A percentile compares a stretch with the other conserved stretches of the same genome.
phyloP scores from a whole-genome alignment of 176 grass and related monocot species.

The barley (Hordeum vulgare) region DNA sequence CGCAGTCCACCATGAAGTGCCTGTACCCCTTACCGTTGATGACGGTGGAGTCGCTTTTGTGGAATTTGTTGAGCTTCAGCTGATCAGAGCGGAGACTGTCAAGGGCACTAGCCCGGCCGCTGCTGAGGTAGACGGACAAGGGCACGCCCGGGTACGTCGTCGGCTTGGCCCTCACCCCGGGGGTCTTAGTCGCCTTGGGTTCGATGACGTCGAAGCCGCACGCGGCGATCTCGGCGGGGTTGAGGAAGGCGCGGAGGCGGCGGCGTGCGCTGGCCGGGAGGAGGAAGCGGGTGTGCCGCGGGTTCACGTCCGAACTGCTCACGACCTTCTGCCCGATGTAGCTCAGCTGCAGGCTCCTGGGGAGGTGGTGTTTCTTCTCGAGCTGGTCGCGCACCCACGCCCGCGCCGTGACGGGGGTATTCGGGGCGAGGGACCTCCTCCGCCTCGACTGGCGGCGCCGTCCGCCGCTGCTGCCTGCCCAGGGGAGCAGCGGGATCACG shows the following conservation, averaged over 20 bases:
- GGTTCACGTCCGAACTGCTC: background rate
- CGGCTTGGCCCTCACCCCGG: no score
- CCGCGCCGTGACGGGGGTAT: background rate
- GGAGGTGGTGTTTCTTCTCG: background rate
- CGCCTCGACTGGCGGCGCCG: background rate
- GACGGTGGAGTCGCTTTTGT: background rate
- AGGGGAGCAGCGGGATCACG: background rate
- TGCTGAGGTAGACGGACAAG: background rate
- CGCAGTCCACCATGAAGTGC: background rate
- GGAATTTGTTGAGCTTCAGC: slow-evolving; percentile 1
- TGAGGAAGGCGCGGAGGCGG: background rate
- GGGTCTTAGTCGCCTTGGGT: no score
- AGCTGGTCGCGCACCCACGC: slow-evolving; percentile 8
- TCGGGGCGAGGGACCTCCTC: background rate
- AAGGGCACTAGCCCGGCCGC: background rate
- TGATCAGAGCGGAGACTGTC: background rate
- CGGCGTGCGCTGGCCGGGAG: background rate
- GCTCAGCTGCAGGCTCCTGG: background rate
- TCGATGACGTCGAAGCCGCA: no score
- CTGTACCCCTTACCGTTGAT: background rate
- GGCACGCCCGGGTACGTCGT: background rate
- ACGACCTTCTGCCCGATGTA: slow-evolving; percentile 9
- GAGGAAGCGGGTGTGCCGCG: background rate
- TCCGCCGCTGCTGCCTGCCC: background rate
- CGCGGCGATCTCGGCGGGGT: background rate